These are phyloP conservation scores for Aspergillus transmontanensis DNA, from an alignment of 2,329 filamentous ascomycete genomes.

Conservation along the genomic window DNA sequence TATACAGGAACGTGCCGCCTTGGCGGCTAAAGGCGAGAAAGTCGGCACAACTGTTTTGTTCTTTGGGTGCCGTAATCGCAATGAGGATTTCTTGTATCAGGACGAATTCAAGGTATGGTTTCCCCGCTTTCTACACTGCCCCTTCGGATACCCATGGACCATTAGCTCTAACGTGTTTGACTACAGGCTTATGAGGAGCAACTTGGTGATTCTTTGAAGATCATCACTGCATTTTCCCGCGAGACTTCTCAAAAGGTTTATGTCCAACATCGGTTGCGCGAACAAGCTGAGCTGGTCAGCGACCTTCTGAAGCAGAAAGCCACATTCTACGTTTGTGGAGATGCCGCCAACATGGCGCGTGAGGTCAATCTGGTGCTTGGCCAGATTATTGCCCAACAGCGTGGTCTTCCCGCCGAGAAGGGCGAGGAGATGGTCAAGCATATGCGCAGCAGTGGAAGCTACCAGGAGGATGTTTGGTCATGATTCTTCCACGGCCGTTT, in stretches of 20 bases:
- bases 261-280: slow-evolving; percentile 88
- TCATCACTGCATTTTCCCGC: slow-evolving; percentile 94
- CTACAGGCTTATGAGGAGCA: slow-evolving; percentile 75
- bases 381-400: slow-evolving; percentile 82
- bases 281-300: slow-evolving; percentile 81
- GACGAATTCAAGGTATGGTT: slow-evolving; percentile 85
- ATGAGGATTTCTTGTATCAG: slow-evolving; percentile 92
- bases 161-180: slow-evolving; percentile 24
- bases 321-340: slow-evolving; percentile 97
- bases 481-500: slow-evolving; percentile 36
- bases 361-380: slow-evolving; percentile 87
- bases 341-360: slow-evolving; percentile 94
- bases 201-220: slow-evolving; percentile 84
- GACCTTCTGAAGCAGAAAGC: slow-evolving; percentile 80
- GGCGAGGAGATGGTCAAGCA: slow-evolving; percentile 95
- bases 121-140: not conserved
- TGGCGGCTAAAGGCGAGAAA: slow-evolving; percentile 75
- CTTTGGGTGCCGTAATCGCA: slow-evolving; percentile 85
- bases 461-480: slow-evolving; percentile 82
- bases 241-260: slow-evolving; percentile 88
- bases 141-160: not conserved
- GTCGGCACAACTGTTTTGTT: slow-evolving; percentile 90
- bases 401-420: slow-evolving; percentile 80
- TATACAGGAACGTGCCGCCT: slow-evolving; percentile 86
- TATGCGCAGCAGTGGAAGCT: slow-evolving; percentile 92